phyloP scores from a whole-genome alignment of 257 asterid genomes.

The Cruciata laevipes region DNA sequence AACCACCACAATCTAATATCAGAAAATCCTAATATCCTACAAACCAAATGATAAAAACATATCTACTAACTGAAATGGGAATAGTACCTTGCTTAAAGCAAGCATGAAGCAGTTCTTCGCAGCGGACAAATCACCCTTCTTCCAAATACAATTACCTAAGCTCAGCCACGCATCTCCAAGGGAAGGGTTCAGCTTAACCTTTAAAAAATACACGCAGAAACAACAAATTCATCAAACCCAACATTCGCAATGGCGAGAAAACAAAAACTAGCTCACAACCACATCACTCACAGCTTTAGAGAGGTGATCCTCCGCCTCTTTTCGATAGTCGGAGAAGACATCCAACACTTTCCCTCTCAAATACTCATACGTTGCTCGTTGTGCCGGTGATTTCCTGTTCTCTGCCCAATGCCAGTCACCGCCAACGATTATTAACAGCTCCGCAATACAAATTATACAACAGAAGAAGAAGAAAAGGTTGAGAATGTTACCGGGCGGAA shows the following conservation, averaged over 20 bases:
- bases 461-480: neutral
- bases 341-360: slow-evolving; percentile 77
- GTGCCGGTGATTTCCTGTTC: slow-evolving; percentile 54
- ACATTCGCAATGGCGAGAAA: neutral
- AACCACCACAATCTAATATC: slow-evolving; percentile 4
- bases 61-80: slow-evolving; percentile 11
- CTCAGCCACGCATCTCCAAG: slow-evolving; percentile 86
- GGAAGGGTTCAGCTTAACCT: slow-evolving; percentile 94
- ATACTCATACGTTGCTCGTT: slow-evolving; percentile 74
- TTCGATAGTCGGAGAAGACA: slow-evolving; percentile 67
- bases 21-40: neutral
- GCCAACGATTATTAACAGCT: neutral
- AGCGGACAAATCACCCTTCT: slow-evolving; percentile 75
- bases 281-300: slow-evolving; percentile 72
- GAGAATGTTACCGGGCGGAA: slow-evolving; percentile 48
- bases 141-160: slow-evolving; percentile 94
- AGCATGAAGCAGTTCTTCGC: slow-evolving; percentile 80
- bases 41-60: neutral
- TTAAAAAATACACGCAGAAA: too few relatives aligned
- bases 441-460: neutral
- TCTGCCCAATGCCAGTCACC: slow-evolving; percentile 35
- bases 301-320: slow-evolving; percentile 95
- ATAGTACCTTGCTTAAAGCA: slow-evolving; percentile 76
- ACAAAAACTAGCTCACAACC: neutral
- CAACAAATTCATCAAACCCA: neutral